Percentiles rank a stretch among this genome's conserved stretches.
Conservation (phyloP, 2,329 filamentous ascomycete genomes). For the Penicillium sp. region DNA sequence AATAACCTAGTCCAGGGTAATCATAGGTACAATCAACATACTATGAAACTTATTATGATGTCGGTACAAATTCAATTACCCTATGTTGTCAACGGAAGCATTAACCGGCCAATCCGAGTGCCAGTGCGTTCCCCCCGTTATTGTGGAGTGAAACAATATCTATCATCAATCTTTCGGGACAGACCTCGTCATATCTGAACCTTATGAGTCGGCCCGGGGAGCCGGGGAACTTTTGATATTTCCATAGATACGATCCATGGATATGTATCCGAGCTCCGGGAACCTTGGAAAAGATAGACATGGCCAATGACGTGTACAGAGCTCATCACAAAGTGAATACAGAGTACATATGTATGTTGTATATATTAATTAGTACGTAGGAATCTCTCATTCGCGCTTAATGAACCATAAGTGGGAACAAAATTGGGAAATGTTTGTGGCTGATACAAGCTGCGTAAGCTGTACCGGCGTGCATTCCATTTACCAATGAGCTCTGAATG, state of each 20-base stretch:
- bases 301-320: neutral
- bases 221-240: neutral
- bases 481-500: neutral
- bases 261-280: neutral
- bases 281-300: neutral
- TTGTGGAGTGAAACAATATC: neutral
- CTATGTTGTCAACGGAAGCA: too few relatives aligned
- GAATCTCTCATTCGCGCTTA: neutral
- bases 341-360: neutral
- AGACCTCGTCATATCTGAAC: neutral
- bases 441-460: constrained; percentile 7
- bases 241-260: neutral
- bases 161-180: neutral
- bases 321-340: neutral
- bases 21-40: neutral
- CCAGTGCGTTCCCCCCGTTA: neutral
- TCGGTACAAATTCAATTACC: neutral
- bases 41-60: neutral
- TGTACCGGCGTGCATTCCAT: neutral
- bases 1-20: neutral
- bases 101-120: neutral
- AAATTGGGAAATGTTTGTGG: neutral
- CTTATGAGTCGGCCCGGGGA: neutral
- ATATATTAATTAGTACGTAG: too few relatives aligned
- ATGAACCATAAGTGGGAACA: neutral